Base-by-base conservation (phyloP, 139 green algal genomes). In the Mesotaenium endlicherianum region DNA sequence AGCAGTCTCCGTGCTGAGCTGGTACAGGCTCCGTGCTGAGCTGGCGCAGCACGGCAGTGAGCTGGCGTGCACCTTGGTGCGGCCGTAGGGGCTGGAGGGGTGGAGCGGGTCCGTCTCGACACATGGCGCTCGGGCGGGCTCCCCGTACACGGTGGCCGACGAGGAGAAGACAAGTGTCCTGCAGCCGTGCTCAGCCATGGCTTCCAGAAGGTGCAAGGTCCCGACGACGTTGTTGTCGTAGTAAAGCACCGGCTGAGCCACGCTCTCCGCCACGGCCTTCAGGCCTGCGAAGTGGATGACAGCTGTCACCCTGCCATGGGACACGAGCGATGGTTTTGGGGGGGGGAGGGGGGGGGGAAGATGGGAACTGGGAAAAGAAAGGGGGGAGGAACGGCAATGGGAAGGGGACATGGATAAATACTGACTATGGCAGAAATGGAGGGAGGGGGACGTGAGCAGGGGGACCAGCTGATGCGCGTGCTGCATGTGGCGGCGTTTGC, bases 201-300 rank as follows among this genome's bases (percentile, higher is more conserved):
- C 86, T 49, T 97, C 90, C 39, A 95, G 72, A 75, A 99, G 90
- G 31, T 93, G 92, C 11, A 97, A 53, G 0, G 94, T 97, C 42
- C 94, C 93, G 14, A 89, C 82, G n/a, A 99, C 91, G 88, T 99
- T 99, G 94, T 99, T 98, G 70, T 92, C 82, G 91, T 99, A 99
- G 89, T 99, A 99, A 71, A 92, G 87, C 74, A 99, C 88, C 0
- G 95, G 95, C 85, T 95, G 91, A 44, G 93, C 82, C 49, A 98
- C 94, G 31, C 82, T 93, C 88, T 98, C 95, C 0, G 94, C 95
- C 1, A 98, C 95, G 8, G 95, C 95, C 89, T 98, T 98, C 77
- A 93, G 93, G 20, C 94, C 95, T 57, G 95, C 95, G 90, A 98
- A 98, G 86, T 98, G 95, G 67, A 98, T 95, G 3, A 95, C 91